A percentile compares a stretch with the other conserved stretches of the same genome.
Conservation (phyloP, 169 alveolate species). For the Perkinsus chesapeaki region DNA sequence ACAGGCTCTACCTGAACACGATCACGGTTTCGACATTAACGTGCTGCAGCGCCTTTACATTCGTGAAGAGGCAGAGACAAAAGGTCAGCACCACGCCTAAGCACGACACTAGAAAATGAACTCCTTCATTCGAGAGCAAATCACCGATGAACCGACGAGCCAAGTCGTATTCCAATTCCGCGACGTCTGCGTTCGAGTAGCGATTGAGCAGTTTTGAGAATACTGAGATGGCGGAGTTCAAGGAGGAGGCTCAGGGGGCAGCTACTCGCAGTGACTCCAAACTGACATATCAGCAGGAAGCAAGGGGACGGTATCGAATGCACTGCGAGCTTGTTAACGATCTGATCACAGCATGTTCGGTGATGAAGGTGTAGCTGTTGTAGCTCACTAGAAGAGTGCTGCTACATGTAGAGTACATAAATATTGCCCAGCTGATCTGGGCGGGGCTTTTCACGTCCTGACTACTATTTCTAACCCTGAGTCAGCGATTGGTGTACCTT, state of each 20-base stretch:
- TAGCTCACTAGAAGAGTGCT: neutral
- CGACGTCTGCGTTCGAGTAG: neutral
- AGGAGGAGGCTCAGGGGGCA: neutral
- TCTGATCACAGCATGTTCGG: neutral
- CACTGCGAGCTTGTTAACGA: neutral
- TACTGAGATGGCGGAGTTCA: neutral
- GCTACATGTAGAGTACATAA: neutral
- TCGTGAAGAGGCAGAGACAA: neutral
- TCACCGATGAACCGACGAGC: neutral
- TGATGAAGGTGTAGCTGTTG: neutral
- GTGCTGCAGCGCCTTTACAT: neutral
- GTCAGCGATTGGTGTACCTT: too few species aligned
- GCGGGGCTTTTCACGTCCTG: conserved; percentile 26
- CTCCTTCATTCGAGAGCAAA: neutral
- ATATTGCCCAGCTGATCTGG: neutral
- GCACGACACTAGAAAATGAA: neutral
- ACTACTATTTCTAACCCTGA: too few species aligned
- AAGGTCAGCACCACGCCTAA: neutral
- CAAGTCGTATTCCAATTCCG: neutral
- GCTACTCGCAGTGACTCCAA: neutral
- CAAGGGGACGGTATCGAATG: neutral
- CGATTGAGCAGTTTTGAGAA: neutral
- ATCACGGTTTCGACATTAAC: neutral
- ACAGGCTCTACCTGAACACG: neutral
- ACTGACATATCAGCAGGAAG: neutral